phyloP scores from a whole-genome alignment of 179 eudicot species.

The Camellia oleifera region DNA sequence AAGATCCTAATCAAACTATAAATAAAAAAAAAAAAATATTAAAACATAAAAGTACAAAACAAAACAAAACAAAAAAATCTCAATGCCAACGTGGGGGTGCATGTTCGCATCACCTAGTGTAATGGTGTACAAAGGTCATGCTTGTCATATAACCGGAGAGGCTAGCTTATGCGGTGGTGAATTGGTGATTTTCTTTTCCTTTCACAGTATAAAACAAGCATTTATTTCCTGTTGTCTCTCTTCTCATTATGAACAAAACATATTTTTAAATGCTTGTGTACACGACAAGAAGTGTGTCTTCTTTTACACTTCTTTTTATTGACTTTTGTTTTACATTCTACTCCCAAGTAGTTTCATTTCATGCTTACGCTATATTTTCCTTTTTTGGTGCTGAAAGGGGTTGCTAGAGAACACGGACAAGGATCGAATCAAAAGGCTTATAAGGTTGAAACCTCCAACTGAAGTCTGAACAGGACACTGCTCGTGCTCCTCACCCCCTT shows the following conservation, averaged over 20 bases:
- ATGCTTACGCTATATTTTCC: not conserved
- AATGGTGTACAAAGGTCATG: no score
- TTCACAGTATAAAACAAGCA: not conserved
- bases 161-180: not conserved
- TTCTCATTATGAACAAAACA: not conserved
- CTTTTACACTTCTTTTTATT: not conserved
- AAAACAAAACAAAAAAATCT: no score
- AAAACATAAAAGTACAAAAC: no score
- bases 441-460: slow-evolving; percentile 68
- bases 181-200: not conserved
- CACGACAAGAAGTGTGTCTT: not conserved
- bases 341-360: not conserved
- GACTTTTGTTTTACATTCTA: not conserved
- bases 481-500: not conserved
- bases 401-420: slow-evolving; percentile 70
- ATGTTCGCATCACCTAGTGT: not conserved
- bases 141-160: no score
- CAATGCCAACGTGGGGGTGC: no score
- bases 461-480: slow-evolving; percentile 36
- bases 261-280: not conserved
- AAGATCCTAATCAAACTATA: no score
- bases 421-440: slow-evolving; percentile 64
- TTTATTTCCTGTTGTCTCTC: not conserved
- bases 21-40: no score
- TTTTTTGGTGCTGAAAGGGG: slow-evolving; percentile 38